Evolutionary conservation across 768 basidiomycete genomes (phyloP).

Genomic region (Collybia sp.): DNA sequence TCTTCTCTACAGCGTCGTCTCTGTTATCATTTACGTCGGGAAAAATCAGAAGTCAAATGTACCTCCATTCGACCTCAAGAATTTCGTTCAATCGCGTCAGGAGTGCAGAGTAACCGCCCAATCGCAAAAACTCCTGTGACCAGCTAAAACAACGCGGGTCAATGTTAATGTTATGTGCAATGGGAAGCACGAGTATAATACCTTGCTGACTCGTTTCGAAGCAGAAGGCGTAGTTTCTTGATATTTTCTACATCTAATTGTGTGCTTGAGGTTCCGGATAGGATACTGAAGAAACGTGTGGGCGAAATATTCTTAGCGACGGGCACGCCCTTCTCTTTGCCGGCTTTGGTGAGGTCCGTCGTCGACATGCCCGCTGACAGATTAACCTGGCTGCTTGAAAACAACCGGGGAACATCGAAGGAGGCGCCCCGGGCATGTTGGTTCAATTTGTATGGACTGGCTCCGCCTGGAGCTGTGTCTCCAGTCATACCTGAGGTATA

Average conservation of each 20-base stretch:
- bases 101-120: slow-evolving; percentile 84
- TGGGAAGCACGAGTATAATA: slow-evolving; percentile 23
- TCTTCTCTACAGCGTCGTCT: slow-evolving; percentile 65
- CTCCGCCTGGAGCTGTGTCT: slow-evolving; percentile 34
- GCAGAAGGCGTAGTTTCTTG: slow-evolving; percentile 81
- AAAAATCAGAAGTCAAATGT: slow-evolving; percentile 18
- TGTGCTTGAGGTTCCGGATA: slow-evolving; percentile 64
- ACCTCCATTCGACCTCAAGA: slow-evolving; percentile 97
- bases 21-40: too few relatives aligned
- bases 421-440: slow-evolving; percentile 58
- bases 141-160: slow-evolving; percentile 50
- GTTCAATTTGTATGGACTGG: slow-evolving; percentile 36
- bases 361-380: slow-evolving; percentile 37
- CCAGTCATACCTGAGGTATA: slow-evolving; percentile 26
- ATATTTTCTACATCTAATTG: slow-evolving; percentile 81
- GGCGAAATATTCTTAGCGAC: slow-evolving; percentile 53
- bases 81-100: slow-evolving; percentile 85
- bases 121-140: slow-evolving; percentile 80
- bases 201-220: slow-evolving; percentile 91
- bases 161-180: neutral
- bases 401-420: slow-evolving; percentile 46
- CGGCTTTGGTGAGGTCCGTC: slow-evolving; percentile 35
- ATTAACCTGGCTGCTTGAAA: slow-evolving; percentile 51
- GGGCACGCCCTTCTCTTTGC: slow-evolving; percentile 47
- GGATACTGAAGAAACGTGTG: slow-evolving; percentile 59